Conservation (phyloP, 768 basidiomycete species). For the Porpolomopsis calyptriformis region DNA sequence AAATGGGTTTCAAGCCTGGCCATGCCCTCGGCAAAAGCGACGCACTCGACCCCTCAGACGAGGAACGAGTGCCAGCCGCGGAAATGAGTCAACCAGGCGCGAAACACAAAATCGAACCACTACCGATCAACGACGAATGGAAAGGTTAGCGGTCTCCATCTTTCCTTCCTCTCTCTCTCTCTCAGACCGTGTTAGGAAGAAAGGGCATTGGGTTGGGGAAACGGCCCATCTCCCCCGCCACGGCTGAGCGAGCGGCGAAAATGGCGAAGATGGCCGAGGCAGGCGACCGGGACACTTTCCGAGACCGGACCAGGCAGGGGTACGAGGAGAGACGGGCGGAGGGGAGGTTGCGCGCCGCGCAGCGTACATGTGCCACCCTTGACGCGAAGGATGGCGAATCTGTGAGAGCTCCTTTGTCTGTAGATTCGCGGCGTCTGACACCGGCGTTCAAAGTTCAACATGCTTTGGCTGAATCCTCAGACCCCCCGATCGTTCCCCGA, state of each 20-base stretch:
- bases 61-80: neutral
- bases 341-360: slow-evolving; percentile 55
- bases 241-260: slow-evolving; percentile 57
- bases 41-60: too few relatives aligned
- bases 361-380: slow-evolving; percentile 61
- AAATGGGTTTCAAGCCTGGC: slow-evolving; percentile 87
- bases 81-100: neutral
- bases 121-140: slow-evolving; percentile 68
- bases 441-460: slow-evolving; percentile 52
- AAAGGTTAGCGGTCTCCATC: slow-evolving; percentile 35
- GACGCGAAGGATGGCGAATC: slow-evolving; percentile 64
- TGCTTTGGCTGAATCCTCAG: slow-evolving; percentile 65
- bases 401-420: slow-evolving; percentile 30
- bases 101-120: slow-evolving; percentile 50
- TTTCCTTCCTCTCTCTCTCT: slow-evolving; percentile 3
- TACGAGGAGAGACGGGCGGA: slow-evolving; percentile 72
- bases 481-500: slow-evolving; percentile 55
- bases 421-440: slow-evolving; percentile 5
- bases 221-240: slow-evolving; percentile 53
- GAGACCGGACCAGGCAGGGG: slow-evolving; percentile 59
- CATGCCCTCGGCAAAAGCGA: slow-evolving; percentile 54
- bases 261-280: slow-evolving; percentile 60
- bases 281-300: slow-evolving; percentile 52
- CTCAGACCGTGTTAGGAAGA: too few relatives aligned
- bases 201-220: slow-evolving; percentile 67